Conservation (phyloP, 2,329 filamentous ascomycete species). For the Huntiella abstrusa region DNA sequence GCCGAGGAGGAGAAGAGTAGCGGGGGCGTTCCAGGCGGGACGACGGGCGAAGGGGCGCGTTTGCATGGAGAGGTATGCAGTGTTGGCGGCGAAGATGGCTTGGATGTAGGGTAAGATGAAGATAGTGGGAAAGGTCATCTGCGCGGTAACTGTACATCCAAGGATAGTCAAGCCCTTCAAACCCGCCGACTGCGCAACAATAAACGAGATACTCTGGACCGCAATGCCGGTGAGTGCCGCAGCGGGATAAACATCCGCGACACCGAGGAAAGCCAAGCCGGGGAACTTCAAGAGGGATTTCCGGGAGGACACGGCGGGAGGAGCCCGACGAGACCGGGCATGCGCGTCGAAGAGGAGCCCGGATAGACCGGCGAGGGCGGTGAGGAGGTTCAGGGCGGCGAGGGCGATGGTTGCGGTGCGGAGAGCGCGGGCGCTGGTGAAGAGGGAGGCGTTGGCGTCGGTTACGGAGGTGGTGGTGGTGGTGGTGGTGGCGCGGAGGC, state of each 20-base stretch:
- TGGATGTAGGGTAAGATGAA: slow-evolving; percentile 50
- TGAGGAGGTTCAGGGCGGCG: slow-evolving; percentile 39
- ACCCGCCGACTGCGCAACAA: slow-evolving; percentile 36
- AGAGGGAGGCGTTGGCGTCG: slow-evolving; percentile 11
- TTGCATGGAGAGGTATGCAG: slow-evolving; percentile 34
- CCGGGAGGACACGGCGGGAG: slow-evolving; percentile 11
- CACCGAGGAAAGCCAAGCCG: slow-evolving; percentile 25
- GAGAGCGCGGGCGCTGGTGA: slow-evolving; percentile 35
- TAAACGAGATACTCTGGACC: slow-evolving; percentile 38
- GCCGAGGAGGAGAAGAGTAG: slow-evolving; percentile 31
- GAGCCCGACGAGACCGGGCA: slow-evolving; percentile 21
- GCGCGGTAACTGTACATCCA: slow-evolving; percentile 34
- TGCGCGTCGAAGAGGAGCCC: slow-evolving; percentile 41
- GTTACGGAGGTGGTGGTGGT: slow-evolving; percentile 3
- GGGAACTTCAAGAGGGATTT: slow-evolving; percentile 21
- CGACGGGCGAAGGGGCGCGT: slow-evolving; percentile 37
- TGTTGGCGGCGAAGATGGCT: slow-evolving; percentile 45
- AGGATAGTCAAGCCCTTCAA: slow-evolving; percentile 29
- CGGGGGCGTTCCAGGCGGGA: slow-evolving; percentile 38
- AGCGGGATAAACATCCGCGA: slow-evolving; percentile 34
- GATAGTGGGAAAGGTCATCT: slow-evolving; percentile 44
- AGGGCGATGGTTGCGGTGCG: slow-evolving; percentile 33
- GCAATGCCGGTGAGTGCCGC: slow-evolving; percentile 37
- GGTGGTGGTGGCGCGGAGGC: slow-evolving; percentile 5
- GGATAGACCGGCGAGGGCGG: slow-evolving; percentile 34